Base-by-base conservation (phyloP, 1,284 basidiomycete genomes). In the Polyporus tsugae region DNA sequence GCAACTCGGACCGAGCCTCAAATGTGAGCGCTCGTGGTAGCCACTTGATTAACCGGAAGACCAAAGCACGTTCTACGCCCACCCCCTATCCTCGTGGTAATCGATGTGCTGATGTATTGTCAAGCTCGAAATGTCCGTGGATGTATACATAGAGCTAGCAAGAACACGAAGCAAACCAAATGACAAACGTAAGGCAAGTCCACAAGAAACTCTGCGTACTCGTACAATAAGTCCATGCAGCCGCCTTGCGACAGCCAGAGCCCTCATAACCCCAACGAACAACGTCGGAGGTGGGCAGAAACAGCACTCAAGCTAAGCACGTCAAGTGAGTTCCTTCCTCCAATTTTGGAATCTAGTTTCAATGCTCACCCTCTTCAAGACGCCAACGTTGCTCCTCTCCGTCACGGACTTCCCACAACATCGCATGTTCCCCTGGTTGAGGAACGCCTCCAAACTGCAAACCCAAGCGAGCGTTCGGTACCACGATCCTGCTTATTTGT, bases 381-480 rank as follows among this genome's bases (percentile, higher is more conserved):
- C 67, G 63, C 71, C 71, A 72, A 58, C 65, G 62, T 41, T 71
- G 67, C 22, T 63, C 68, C 35, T 66, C 71, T 10, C 69, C 67
- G 13, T 70, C 71, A 29, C 58, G 65, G 17, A 49, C 25, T 44
- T 70, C 71, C 42, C 67, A 66, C 22, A 72, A 29, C 46, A 67
- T 69, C 59, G 67, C 67, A 6, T 60, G 55, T 19, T 39, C 52
- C 11, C 60, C 52, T 19, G 25, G 53, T 52, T 33, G 44, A 5
- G 49, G 61, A 17, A 36, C 33, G 6, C 58, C 49, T 15, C 61
- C 67, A 5, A 68, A 53, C 46, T 72, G 71, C 15, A 70, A 57
- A 15, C 64, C 58, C 52, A 72, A 60, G 11, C 61, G 38, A 1
- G 63, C 60, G 19, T 63, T 64, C 10, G 67, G 53, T n/a, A 69